Evolutionary conservation across 2,329 filamentous ascomycete genomes (phyloP), one percentile per base, ranked within the genome.

Genomic region (Sarocladium brachiariae): DNA sequence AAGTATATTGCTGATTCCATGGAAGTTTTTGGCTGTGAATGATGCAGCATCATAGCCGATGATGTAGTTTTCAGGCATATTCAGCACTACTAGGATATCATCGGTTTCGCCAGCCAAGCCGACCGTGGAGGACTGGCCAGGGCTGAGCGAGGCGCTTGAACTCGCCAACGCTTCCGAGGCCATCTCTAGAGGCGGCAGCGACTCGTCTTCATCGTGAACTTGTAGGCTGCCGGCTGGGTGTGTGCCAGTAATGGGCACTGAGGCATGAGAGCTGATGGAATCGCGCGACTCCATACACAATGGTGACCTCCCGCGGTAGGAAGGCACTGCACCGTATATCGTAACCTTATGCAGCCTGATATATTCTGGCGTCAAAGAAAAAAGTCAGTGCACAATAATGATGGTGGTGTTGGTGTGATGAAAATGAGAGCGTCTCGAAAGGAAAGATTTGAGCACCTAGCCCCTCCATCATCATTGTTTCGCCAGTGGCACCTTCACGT

Each of bases 1-100:
- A 0, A 79, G 77, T 23, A 84, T 67, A 50, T 78, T 70, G 19
- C 72, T 72, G 52, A 84, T 68, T 18, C 81, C 81, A 7, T 66
- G 65, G 56, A 83, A 78, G 19, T 70, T 63, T 35, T 63, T 66
- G 4, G 70, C 69, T 14, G 69, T 73, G 54, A 79, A 71, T 2
- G 73, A 73, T 41, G 74, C 61, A 2, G 71, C 66, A 57, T 82
- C 78, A 56, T 75, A 77, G 39, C 78, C 78, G 16, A 84, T 63
- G 2, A 71, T 75, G 51, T 77, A 76, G 33, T 68, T 63, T 1
- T 70, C 62, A 1, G 78, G 77, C 10, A 83, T 63, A 50, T 73
- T 72, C 30, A 79, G 63, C 24, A 81, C 61, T 10, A 81, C 62
- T 50, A 83, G 66, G 18, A 76, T 69, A 55, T 83, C 79, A 9